Percentiles rank a stretch among this genome's conserved stretches.
Evolutionary conservation across 306 rosid genomes (phyloP).

Genomic region (Acacia melanoxylon): DNA sequence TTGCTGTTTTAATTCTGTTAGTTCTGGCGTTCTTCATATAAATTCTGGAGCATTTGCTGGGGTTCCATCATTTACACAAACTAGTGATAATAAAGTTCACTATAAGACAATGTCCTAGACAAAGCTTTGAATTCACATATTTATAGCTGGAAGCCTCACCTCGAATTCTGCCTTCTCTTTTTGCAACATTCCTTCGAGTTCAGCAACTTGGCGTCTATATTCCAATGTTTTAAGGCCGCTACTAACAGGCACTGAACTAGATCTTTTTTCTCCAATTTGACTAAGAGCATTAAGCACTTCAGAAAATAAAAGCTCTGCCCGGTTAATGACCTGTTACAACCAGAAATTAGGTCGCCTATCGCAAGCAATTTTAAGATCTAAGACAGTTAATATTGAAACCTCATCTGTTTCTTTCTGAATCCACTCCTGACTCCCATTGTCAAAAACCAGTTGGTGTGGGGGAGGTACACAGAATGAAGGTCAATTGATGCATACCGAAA

Average conservation of each 20-base stretch:
- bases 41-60: not conserved
- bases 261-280: slow-evolving; percentile 68
- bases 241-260: slow-evolving; percentile 35
- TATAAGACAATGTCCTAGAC: slow-evolving; percentile 2
- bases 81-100: not conserved
- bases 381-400: slow-evolving; percentile 51
- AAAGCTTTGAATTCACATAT: slow-evolving; percentile 30
- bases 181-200: slow-evolving; percentile 75
- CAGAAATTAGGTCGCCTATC: slow-evolving; percentile 31
- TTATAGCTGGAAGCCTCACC: slow-evolving; percentile 49
- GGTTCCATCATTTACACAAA: slow-evolving; percentile 12
- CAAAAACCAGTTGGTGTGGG: slow-evolving; percentile 67
- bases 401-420: slow-evolving; percentile 76
- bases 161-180: slow-evolving; percentile 87
- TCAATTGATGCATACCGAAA: slow-evolving; percentile 94
- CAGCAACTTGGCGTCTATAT: slow-evolving; percentile 64
- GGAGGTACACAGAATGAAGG: slow-evolving; percentile 93
- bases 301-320: slow-evolving; percentile 81
- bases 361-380: slow-evolving; percentile 20
- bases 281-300: slow-evolving; percentile 79
- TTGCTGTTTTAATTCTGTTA: not conserved
- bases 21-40: not conserved
- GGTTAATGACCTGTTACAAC: slow-evolving; percentile 68
- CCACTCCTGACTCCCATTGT: slow-evolving; percentile 75
- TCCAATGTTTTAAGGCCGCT: slow-evolving; percentile 55